Conservation (phyloP, 2,329 filamentous ascomycete species). For the Trichoderma simmonsii region DNA sequence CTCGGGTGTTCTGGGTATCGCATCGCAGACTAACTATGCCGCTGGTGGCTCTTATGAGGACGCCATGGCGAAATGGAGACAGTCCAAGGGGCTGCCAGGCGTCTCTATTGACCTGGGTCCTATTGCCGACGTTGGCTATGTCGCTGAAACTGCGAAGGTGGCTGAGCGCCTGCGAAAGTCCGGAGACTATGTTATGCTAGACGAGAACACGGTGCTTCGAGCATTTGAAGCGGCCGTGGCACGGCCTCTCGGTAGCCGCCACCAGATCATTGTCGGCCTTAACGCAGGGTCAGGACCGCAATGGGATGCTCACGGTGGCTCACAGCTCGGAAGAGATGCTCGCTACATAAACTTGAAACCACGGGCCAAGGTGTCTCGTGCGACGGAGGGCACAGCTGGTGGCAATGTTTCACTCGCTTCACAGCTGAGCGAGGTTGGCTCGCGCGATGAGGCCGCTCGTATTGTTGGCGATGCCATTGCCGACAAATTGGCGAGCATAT, state of each 20-base stretch:
- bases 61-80: conserved; percentile 16
- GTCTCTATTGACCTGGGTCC: background rate
- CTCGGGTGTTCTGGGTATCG: conserved; percentile 1
- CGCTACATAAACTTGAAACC: background rate
- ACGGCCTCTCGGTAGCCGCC: background rate
- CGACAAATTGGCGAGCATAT: background rate
- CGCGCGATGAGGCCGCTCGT: background rate
- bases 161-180: background rate
- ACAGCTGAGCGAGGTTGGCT: background rate
- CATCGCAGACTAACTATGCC: conserved; percentile 13
- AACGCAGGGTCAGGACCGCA: background rate
- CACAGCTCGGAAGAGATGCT: background rate
- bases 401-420: background rate
- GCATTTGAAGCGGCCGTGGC: background rate
- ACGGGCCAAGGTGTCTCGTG: background rate
- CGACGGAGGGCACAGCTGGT: background rate
- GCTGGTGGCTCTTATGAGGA: conserved; percentile 18
- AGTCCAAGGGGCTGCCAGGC: background rate
- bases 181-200: background rate
- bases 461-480: background rate
- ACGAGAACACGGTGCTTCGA: background rate
- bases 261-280: background rate
- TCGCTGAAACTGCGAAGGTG: background rate
- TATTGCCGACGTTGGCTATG: background rate
- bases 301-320: background rate